Evolutionary conservation across 2,329 filamentous ascomycete genomes (phyloP), one percentile per base, ranked within the genome.

Genomic region (Xylariaceae sp.): DNA sequence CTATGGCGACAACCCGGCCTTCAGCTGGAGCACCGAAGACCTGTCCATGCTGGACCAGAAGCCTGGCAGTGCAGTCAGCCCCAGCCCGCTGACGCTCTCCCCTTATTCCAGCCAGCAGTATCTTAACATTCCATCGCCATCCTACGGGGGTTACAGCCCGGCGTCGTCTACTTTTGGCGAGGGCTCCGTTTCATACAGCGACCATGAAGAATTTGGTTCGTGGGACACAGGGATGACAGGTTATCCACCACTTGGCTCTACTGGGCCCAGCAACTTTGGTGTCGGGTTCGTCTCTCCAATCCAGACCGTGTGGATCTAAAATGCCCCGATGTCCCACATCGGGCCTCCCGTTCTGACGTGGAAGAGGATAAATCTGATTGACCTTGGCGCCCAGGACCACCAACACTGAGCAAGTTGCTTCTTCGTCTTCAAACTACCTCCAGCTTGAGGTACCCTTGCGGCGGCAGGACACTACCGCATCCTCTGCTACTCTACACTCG

Each of bases 11-110:
- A 85, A 81, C 63, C 79, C 82, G 16, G 76, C 81, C 20, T 87
- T 87, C 71, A 86, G 79, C 73, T 87, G 86, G 76, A 87, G 84
- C 70, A 79, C 82, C 50, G 85, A 87, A 69, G 81, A 85, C 62
- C 75, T 87, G 69, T 81, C 83, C 23, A 75, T 83, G 65, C 74
- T 86, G 7, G 77, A 82, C 54, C 71, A 77, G 20, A 74, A 77
- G 18, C 77, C 78, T 12, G 72, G 72, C 44, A 77, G 74, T 44
- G 78, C 80, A 43, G 75, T 81, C 65, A 86, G 80, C 69, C 82
- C 83, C 65, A 86, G 80, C 69, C 82, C 83, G 16, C 68, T 85
- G 67, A 75, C 79, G 63, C 74, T 86, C 50, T 82, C 82, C 32
- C 80, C 82, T 1, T 85, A 79, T 59, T 70, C 75, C 48, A 75